Conservation (phyloP, 2,329 filamentous ascomycete species). For the Chrysoporthe puriensis region DNA sequence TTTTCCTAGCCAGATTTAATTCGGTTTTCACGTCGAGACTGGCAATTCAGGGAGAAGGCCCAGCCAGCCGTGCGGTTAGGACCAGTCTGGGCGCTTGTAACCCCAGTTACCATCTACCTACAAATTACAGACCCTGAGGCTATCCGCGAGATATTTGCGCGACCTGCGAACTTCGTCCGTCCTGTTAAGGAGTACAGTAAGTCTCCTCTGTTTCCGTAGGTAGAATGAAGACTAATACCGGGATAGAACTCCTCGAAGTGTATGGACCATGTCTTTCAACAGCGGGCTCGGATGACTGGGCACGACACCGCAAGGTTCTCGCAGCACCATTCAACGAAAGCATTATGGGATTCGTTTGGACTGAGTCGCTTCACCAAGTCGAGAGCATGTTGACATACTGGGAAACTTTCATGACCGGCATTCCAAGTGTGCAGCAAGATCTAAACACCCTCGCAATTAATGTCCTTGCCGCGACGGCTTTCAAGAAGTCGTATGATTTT, state of each 20-base stretch:
- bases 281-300: slow-evolving; percentile 35
- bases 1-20: slow-evolving; percentile 33
- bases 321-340: slow-evolving; percentile 37
- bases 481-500: slow-evolving; percentile 12
- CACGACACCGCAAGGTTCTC: slow-evolving; percentile 35
- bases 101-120: slow-evolving; percentile 30
- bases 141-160: slow-evolving; percentile 31
- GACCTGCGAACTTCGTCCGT: slow-evolving; percentile 32
- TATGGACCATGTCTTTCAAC: slow-evolving; percentile 38
- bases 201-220: too few relatives aligned
- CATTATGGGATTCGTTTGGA: slow-evolving; percentile 36
- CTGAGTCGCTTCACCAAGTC: slow-evolving; percentile 29
- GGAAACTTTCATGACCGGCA: slow-evolving; percentile 12
- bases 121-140: slow-evolving; percentile 33
- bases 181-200: slow-evolving; percentile 31
- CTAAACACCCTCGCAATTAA: slow-evolving; percentile 35
- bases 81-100: slow-evolving; percentile 34
- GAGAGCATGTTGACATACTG: too few relatives aligned
- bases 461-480: slow-evolving; percentile 35
- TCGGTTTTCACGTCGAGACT: slow-evolving; percentile 33
- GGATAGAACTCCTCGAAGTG: slow-evolving; percentile 30
- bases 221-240: too few relatives aligned
- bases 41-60: slow-evolving; percentile 31
- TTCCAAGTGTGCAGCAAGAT: slow-evolving; percentile 31
- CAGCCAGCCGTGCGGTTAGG: slow-evolving; percentile 27